Percentiles rank a stretch among this genome's conserved stretches.
These are phyloP conservation scores for Diaporthe aspalathi DNA, from an alignment of 2,329 filamentous ascomycete species.

Conservation along the genomic window DNA sequence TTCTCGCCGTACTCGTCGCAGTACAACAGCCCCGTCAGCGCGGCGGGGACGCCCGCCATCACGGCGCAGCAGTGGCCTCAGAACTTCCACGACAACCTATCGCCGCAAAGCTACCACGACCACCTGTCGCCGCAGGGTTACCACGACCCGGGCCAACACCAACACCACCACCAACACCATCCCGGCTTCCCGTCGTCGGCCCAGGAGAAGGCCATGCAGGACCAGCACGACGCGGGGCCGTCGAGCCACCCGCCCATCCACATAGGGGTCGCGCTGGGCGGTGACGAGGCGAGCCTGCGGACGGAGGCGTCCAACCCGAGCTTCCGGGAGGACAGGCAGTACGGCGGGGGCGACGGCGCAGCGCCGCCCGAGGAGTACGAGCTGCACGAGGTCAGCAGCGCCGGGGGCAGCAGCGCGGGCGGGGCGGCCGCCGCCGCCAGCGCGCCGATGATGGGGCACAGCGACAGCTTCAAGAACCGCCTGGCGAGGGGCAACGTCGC, in stretches of 20 bases:
- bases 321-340: slow-evolving; percentile 44
- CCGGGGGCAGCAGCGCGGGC: slow-evolving; percentile 37
- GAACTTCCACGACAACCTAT: slow-evolving; percentile 30
- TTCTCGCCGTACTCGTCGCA: slow-evolving; percentile 71
- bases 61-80: slow-evolving; percentile 50
- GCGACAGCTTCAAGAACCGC: slow-evolving; percentile 38
- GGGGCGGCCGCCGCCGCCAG: too few relatives aligned
- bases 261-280: slow-evolving; percentile 59
- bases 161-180: slow-evolving; percentile 29
- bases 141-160: slow-evolving; percentile 24
- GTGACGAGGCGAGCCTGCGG: slow-evolving; percentile 49
- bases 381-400: slow-evolving; percentile 57
- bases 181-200: slow-evolving; percentile 45
- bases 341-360: slow-evolving; percentile 41
- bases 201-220: slow-evolving; percentile 40
- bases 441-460: slow-evolving; percentile 20
- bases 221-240: slow-evolving; percentile 32
- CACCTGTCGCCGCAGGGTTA: slow-evolving; percentile 39
- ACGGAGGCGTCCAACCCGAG: slow-evolving; percentile 46
- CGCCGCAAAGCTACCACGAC: slow-evolving; percentile 35
- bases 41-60: slow-evolving; percentile 49
- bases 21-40: slow-evolving; percentile 68
- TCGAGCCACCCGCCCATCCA: slow-evolving; percentile 42
- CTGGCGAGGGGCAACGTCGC: slow-evolving; percentile 47
- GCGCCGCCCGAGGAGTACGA: slow-evolving; percentile 58